Conservation (phyloP, 495 filamentous ascomycete species). For the Friedmanniomyces endolithicus region DNA sequence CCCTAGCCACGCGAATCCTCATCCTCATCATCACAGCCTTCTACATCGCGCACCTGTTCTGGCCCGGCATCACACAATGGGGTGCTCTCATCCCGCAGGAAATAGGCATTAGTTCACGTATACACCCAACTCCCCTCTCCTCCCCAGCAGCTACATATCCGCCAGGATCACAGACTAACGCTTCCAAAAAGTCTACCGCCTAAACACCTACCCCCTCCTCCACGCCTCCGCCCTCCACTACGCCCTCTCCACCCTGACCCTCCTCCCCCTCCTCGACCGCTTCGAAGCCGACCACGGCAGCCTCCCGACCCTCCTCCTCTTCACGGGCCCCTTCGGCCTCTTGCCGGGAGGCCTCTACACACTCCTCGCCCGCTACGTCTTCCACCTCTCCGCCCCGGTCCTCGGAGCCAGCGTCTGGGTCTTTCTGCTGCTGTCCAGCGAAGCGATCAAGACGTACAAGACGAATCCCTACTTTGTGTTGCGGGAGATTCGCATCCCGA, state of each 20-base stretch:
- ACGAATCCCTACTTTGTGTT: constrained; percentile 56
- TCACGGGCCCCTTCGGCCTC: constrained; percentile 52
- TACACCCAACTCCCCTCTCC: neutral
- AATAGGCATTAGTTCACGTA: constrained; percentile 62
- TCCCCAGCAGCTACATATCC: neutral
- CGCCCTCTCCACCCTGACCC: constrained; percentile 62
- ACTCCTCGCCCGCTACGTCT: constrained; percentile 24
- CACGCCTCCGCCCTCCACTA: constrained; percentile 70
- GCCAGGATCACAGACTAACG: no score
- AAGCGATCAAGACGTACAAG: constrained; percentile 69
- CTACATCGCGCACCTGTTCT: constrained; percentile 48
- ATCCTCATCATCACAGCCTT: constrained; percentile 54
- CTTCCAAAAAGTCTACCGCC: constrained; percentile 61
- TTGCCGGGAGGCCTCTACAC: constrained; percentile 30
- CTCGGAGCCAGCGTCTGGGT: constrained; percentile 85
- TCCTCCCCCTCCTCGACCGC: constrained; percentile 74
- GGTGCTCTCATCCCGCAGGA: constrained; percentile 66
- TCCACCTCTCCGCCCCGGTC: constrained; percentile 46
- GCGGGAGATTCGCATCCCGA: constrained; percentile 59
- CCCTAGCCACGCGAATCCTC: constrained; percentile 70
- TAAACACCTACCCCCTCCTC: constrained; percentile 86
- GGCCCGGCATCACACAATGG: constrained; percentile 58
- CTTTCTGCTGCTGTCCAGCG: constrained; percentile 71
- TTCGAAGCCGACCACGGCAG: constrained; percentile 94
- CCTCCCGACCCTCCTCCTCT: constrained; percentile 67